These are phyloP conservation scores for Pisolithus tinctorius DNA, from an alignment of 768 basidiomycete genomes.

Conservation along the genomic window DNA sequence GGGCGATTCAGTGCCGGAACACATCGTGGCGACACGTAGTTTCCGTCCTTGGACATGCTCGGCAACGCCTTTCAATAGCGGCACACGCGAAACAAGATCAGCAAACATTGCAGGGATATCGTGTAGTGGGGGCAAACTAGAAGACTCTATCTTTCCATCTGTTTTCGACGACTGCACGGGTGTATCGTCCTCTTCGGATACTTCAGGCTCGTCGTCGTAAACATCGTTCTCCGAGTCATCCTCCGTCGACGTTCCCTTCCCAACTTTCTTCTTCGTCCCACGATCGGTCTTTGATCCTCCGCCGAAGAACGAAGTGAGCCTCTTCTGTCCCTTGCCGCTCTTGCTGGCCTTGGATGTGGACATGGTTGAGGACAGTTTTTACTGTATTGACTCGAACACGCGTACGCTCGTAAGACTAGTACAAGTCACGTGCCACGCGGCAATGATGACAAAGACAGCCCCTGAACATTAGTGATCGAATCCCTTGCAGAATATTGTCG, in stretches of 20 bases:
- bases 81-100: conserved; percentile 62
- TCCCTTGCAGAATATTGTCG: no score
- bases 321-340: conserved; percentile 41
- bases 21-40: conserved; percentile 94
- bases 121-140: conserved; percentile 70
- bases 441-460: not conserved
- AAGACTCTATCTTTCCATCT: conserved; percentile 41
- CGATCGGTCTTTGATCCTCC: conserved; percentile 12
- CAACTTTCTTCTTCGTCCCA: conserved; percentile 24
- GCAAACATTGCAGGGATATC: conserved; percentile 67
- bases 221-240: conserved; percentile 22
- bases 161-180: conserved; percentile 32
- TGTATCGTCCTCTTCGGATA: conserved; percentile 24
- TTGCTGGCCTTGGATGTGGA: conserved; percentile 46
- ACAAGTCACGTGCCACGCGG: conserved; percentile 1
- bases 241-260: conserved; percentile 13
- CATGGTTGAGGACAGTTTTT: not conserved
- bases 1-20: conserved; percentile 93
- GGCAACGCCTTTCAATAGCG: conserved; percentile 59
- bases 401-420: conserved; percentile 8
- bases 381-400: conserved; percentile 1
- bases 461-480: no score
- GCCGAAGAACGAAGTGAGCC: conserved; percentile 52
- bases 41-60: conserved; percentile 70
- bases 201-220: conserved; percentile 29